A percentile compares a stretch with the other conserved stretches of the same genome.
Conservation (phyloP, 1,284 basidiomycete species). For the Ganoderma boninense region DNA sequence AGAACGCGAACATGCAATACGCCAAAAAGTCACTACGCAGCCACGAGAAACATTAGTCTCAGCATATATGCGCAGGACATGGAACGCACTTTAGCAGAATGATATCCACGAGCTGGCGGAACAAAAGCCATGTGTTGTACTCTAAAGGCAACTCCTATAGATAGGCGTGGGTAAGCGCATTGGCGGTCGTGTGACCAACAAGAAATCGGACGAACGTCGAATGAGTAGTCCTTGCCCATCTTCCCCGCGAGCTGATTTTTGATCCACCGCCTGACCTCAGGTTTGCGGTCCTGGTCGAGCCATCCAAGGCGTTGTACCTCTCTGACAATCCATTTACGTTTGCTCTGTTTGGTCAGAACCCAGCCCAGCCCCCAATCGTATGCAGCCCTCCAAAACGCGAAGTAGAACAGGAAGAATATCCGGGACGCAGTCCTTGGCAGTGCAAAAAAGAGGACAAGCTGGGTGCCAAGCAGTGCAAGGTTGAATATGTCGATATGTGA, state of each 20-base stretch:
- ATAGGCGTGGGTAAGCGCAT: conserved; percentile 26
- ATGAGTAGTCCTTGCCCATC: conserved; percentile 95
- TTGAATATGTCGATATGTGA: conserved; percentile 93
- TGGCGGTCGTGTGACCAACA: conserved; percentile 29
- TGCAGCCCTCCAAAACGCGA: conserved; percentile 91
- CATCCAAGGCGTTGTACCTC: conserved; percentile 85
- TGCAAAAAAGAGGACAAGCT: conserved; percentile 80
- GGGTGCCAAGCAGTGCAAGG: conserved; percentile 78
- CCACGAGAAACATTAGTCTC: background rate
- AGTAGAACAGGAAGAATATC: conserved; percentile 85
- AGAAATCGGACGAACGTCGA: conserved; percentile 69
- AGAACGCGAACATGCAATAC: conserved; percentile 95
- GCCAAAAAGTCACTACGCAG: conserved; percentile 86
- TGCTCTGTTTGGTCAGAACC: conserved; percentile 94
- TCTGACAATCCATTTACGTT: conserved; percentile 91
- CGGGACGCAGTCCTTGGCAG: conserved; percentile 66
- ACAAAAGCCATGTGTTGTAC: conserved; percentile 93
- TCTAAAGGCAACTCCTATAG: conserved; percentile 79
- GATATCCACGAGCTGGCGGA: conserved; percentile 92
- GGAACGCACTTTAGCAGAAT: conserved; percentile 89
- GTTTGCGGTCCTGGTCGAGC: conserved; percentile 80
- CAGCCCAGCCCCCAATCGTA: conserved; percentile 96
- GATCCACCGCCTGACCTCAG: conserved; percentile 82
- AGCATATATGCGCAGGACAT: conserved; percentile 12
- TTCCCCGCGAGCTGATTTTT: conserved; percentile 88